These are phyloP conservation scores for Pyrenochaeta sp. DNA, from an alignment of 2,329 filamentous ascomycete genomes.

Conservation along the genomic window DNA sequence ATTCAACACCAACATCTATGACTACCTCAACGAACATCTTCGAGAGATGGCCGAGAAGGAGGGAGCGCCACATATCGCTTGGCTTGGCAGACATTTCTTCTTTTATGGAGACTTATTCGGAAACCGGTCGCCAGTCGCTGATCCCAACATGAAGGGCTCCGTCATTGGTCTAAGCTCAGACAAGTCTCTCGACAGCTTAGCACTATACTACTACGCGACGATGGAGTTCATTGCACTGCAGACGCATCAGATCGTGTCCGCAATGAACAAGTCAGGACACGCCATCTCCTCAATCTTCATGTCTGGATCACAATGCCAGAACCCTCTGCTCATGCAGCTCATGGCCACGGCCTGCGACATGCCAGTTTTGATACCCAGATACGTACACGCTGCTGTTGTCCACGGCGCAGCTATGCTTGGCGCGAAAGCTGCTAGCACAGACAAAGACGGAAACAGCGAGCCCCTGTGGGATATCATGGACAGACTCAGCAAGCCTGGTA, in stretches of 20 bases:
- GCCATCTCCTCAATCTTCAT: conserved; percentile 94
- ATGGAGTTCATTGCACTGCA: conserved; percentile 99
- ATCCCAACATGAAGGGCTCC: conserved; percentile 89
- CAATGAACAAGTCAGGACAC: conserved; percentile 92
- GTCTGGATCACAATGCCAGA: conserved; percentile 98
- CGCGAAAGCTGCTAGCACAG: conserved; percentile 91
- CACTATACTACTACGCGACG: conserved; percentile 91
- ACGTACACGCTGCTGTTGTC: conserved; percentile 94
- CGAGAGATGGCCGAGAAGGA: conserved; percentile 74
- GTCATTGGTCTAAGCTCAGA: conserved; percentile 88
- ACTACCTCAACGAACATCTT: conserved; percentile 90
- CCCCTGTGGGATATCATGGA: conserved; percentile 97
- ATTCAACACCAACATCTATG: conserved; percentile 88
- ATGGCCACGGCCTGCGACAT: conserved; percentile 90
- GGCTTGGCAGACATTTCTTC: conserved; percentile 92
- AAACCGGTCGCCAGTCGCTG: conserved; percentile 92
- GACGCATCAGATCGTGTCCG: conserved; percentile 91
- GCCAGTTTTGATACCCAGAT: conserved; percentile 91
- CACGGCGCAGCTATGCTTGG: conserved; percentile 99
- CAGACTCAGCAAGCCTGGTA: conserved; percentile 92
- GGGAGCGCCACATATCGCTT: conserved; percentile 78
- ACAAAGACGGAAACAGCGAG: conserved; percentile 79
- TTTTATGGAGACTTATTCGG: conserved; percentile 98
- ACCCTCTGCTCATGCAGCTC: conserved; percentile 87
- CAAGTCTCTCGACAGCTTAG: conserved; percentile 84